Evolutionary conservation across 306 rosid species (phyloP), one percentile per base, ranked within the genome.

Genomic region (Fragaria vesca): DNA sequence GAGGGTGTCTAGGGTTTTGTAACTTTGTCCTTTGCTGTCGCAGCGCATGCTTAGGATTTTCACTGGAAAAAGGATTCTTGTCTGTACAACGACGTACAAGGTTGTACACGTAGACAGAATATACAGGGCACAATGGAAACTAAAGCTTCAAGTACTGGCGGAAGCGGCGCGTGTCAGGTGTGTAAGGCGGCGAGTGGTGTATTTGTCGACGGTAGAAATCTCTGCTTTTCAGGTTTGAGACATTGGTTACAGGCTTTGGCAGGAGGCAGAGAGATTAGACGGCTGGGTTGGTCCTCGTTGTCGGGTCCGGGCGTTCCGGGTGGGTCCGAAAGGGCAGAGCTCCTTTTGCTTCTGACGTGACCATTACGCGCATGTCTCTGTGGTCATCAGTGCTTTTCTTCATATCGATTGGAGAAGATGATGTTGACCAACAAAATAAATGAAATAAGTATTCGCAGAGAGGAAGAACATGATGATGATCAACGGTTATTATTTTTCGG

Each of bases 1-100:
- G 21, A 17, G 28, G 24, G 63, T 0, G 11, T 15, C 47, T 12
- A 16, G 57, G 28, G 58, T 40, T 43, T 9, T 15, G 47, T 13
- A n/a, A 28, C 48, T 85, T 85, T 88, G 91, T 81, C 89, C 77
- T 82, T 79, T 81, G 80, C 60, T 85, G 91, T 88, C 89, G 82
- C 81, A 66, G 79, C 77, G 89, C 91, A 89, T 85, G 91, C 87
- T 43, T 58, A 65, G 69, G 76, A 71, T 69, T 72, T 45, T 75
- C 62, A 81, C 80, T 82, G 81, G 40, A 71, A 80, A 60, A 82
- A 12, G 20, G 80, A 74, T 82, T 62, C 57, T 51, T 82, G 88
- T 84, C 91, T 80, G 87, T 81, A 74, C 87, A 30, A n/a, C 28
- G 13, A 24, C 32, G 52, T 71, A 21, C 43, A 28, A 20, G 67